These are phyloP conservation scores for Austroboletus festivus DNA, from an alignment of 768 basidiomycete genomes.

Conservation along the genomic window DNA sequence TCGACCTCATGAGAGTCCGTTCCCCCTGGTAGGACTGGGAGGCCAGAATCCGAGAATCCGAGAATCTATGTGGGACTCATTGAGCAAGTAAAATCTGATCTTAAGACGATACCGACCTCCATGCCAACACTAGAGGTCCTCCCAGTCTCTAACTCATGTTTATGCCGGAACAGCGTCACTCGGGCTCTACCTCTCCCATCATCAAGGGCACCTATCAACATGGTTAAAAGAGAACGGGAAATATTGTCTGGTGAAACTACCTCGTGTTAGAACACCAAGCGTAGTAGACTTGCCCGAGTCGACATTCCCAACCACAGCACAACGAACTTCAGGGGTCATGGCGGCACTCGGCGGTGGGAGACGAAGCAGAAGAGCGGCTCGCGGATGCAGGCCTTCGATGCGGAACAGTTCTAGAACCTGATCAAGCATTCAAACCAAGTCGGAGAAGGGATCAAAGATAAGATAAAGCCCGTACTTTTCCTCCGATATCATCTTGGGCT, in stretches of 20 bases:
- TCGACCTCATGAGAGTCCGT: constrained; percentile 57
- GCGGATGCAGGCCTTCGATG: constrained; percentile 43
- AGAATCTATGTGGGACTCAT: constrained; percentile 69
- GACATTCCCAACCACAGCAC: constrained; percentile 95
- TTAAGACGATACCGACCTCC: constrained; percentile 61
- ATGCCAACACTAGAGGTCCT: constrained; percentile 95
- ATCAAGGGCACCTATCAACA: constrained; percentile 60
- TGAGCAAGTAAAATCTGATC: background rate
- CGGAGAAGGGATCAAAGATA: background rate
- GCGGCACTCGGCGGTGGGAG: constrained; percentile 75
- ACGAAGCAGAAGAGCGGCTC: constrained; percentile 61
- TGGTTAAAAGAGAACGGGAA: constrained; percentile 9
- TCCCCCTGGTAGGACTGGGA: constrained; percentile 72
- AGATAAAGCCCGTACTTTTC: constrained; percentile 50
- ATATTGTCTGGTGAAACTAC: constrained; percentile 36
- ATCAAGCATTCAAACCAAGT: background rate
- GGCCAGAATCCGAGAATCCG: constrained; percentile 76
- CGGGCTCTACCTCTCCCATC: constrained; percentile 82
- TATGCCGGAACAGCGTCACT: constrained; percentile 90
- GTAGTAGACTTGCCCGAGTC: constrained; percentile 95
- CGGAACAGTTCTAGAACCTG: constrained; percentile 61
- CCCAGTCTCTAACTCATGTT: constrained; percentile 96
- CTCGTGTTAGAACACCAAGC: constrained; percentile 91
- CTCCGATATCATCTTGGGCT: constrained; percentile 73
- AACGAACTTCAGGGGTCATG: constrained; percentile 86